These are phyloP conservation scores for Thalassia testudinum DNA, from an alignment of 116 monocot species.

Conservation along the genomic window DNA sequence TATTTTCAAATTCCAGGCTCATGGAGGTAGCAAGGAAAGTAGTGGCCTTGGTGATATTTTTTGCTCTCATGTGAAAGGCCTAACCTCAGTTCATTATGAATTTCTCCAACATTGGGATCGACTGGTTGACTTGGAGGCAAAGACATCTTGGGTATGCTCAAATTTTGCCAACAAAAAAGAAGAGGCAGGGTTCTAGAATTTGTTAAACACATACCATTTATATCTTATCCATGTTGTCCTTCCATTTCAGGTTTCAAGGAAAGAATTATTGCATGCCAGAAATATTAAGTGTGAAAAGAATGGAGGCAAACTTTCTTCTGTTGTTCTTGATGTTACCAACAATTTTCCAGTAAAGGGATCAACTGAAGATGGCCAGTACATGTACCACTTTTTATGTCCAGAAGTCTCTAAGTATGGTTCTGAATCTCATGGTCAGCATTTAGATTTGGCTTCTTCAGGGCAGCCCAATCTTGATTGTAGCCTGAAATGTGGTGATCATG, in stretches of 20 bases:
- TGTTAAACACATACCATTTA: too few relatives aligned
- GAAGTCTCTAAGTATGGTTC: conserved; percentile 5
- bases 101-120: conserved; percentile 83
- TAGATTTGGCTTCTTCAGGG: neutral
- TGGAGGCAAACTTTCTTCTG: conserved; percentile 22
- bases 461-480: conserved; percentile 22
- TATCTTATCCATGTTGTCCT: too few relatives aligned
- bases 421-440: conserved; percentile 6
- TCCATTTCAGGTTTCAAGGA: conserved; percentile 57
- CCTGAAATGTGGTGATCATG: conserved; percentile 76
- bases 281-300: conserved; percentile 16
- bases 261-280: conserved; percentile 23
- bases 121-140: conserved; percentile 85
- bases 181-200: neutral
- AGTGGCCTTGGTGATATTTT: conserved; percentile 78
- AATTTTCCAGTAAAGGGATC: conserved; percentile 17
- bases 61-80: conserved; percentile 41
- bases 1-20: conserved; percentile 32
- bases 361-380: conserved; percentile 31
- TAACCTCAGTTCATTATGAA: conserved; percentile 33
- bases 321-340: conserved; percentile 47
- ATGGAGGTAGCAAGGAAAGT: conserved; percentile 43
- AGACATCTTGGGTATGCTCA: conserved; percentile 45
- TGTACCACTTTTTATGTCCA: conserved; percentile 52
- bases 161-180: neutral